A percentile compares a stretch with the other conserved stretches of the same genome.
Evolutionary conservation across 371 early-diverging fungal genomes (phyloP).

Genomic region (Mortierella sp.): DNA sequence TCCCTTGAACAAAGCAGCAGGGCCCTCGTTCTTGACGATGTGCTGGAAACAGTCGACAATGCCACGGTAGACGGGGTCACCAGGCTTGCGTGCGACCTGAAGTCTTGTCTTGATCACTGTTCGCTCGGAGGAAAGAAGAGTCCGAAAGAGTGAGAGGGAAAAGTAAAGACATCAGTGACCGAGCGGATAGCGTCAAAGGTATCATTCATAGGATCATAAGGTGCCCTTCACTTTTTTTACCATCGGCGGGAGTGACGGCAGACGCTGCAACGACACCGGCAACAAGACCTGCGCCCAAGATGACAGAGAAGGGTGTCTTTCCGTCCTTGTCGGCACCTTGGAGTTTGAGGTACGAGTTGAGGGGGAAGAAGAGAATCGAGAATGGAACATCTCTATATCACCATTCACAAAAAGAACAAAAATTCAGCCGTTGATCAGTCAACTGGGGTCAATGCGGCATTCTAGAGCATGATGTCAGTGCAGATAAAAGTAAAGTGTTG

Average conservation of each 20-base stretch:
- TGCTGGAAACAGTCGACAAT: slow-evolving; percentile 89
- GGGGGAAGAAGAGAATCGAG: slow-evolving; percentile 97
- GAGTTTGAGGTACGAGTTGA: slow-evolving; percentile 96
- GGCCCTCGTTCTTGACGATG: slow-evolving; percentile 93
- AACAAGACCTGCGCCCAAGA: slow-evolving; percentile 92
- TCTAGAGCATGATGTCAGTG: not conserved
- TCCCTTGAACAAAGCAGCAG: slow-evolving; percentile 96
- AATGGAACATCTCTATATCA: slow-evolving; percentile 94
- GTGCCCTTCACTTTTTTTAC: slow-evolving; percentile 13
- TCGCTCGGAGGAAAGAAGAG: not conserved
- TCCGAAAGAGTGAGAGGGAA: not conserved
- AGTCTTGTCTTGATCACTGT: slow-evolving; percentile 97
- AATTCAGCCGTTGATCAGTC: not conserved
- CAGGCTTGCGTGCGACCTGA: slow-evolving; percentile 93
- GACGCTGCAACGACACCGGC: slow-evolving; percentile 99
- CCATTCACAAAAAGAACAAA: not conserved
- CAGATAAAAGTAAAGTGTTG: not conserved
- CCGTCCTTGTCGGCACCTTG: slow-evolving; percentile 85
- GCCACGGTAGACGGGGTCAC: slow-evolving; percentile 91
- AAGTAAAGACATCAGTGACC: not conserved
- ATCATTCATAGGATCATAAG: not conserved
- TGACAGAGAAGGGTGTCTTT: slow-evolving; percentile 75
- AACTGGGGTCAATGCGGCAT: no score
- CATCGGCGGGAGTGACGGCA: slow-evolving; percentile 96
- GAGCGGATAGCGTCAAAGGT: not conserved